These are phyloP conservation scores for Salix viminalis DNA, from an alignment of 345 rosid species.

Conservation along the genomic window DNA sequence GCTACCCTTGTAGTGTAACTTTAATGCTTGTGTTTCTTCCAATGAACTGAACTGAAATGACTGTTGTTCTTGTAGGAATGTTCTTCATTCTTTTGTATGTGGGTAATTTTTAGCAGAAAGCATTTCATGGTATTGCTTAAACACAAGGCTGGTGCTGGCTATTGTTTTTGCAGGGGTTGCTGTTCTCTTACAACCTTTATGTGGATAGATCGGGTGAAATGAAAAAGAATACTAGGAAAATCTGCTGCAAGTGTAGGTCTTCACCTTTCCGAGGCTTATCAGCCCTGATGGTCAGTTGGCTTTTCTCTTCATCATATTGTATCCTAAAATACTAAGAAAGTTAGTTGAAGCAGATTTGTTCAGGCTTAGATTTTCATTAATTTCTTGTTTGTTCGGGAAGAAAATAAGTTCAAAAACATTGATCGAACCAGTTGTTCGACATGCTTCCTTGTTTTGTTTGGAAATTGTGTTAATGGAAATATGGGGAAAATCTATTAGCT, in stretches of 20 bases:
- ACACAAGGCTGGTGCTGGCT: neutral
- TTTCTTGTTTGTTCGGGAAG: neutral
- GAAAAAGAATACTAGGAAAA: constrained; percentile 62
- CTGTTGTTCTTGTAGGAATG: neutral
- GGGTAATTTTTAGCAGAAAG: neutral
- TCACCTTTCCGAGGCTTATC: constrained; percentile 75
- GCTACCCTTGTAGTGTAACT: neutral
- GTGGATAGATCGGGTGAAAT: constrained; percentile 83
- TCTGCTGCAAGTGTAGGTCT: constrained; percentile 96
- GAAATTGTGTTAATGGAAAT: neutral
- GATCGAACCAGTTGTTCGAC: neutral
- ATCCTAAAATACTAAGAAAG: neutral
- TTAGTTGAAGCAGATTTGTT: neutral
- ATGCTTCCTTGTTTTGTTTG: neutral
- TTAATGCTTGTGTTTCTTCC: neutral
- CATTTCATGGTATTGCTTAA: neutral
- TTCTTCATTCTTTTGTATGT: neutral
- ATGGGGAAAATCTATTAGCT: neutral
- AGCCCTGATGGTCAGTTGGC: constrained; percentile 42
- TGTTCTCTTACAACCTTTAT: constrained; percentile 86
- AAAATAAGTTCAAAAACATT: neutral
- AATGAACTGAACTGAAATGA: neutral
- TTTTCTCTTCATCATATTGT: neutral
- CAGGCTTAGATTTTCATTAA: neutral
- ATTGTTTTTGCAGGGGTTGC: constrained; percentile 48